Base-by-base conservation (phyloP, 73 alveolate genomes). In the Paramecium biaurelia region DNA sequence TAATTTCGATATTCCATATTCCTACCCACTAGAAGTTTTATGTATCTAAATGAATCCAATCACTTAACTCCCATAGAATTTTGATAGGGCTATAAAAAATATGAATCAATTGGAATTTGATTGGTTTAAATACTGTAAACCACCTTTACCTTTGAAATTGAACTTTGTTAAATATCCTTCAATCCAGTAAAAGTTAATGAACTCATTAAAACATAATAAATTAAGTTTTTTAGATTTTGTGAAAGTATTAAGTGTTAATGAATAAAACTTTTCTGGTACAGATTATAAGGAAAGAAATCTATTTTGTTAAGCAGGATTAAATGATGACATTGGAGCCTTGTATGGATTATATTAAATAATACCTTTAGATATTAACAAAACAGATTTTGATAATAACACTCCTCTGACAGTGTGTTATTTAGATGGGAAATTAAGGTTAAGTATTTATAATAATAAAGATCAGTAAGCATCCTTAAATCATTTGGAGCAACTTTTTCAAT, bases 121-220 rank as follows among this genome's bases (percentile, higher is more conserved):
- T 74, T 97, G 99, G 99, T 96, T 97, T 76, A 95, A 95, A 92
- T 97, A 92, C 74, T 90, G 95, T 14, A 94, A 92, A 35, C 99
- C 99, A 0, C 95, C 97, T 24, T 85, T 93, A 21, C 97, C 98
- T 43, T 58, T 53, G 82, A 94, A 94, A 42, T 76, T 96, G 76
- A 89, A 86, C 45, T 76, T 86, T 11, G 57, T 85, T 14, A 93
- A 92, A 15, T 95, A 95, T 43, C 15, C 86, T 37, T 76, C 94
- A 32, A 74, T 93, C 20, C 21, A 93, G 67, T 92, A 85, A 18
- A 70, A 43, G 14, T 63, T 95, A 20, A 7, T 85, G 41, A 58
- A 37, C 43, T 32, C 93, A 72, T 15, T 93, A 86, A 47, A 57
- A 49, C 18, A 26, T 7, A 24, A 32, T 72, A 20, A 85, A 23